phyloP scores from a whole-genome alignment of 192 early-diverging fungal species.

The Linnemannia schmuckeri region DNA sequence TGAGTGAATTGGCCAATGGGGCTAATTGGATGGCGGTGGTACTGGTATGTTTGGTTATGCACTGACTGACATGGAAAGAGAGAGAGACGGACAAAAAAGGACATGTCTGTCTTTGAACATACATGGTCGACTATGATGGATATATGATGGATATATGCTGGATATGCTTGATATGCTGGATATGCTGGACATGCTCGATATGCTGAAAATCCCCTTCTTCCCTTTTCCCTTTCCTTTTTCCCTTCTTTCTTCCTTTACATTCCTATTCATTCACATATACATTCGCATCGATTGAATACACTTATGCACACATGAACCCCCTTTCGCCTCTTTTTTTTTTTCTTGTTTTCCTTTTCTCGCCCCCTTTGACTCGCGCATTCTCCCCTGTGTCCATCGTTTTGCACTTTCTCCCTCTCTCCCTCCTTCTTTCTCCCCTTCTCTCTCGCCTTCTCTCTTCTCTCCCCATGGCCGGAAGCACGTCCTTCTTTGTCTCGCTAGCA shows the following conservation, averaged over 20 bases:
- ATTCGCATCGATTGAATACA: not conserved
- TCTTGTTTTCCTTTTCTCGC: not conserved
- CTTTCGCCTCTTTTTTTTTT: slow-evolving; percentile 1
- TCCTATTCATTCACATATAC: not conserved
- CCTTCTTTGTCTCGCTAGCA: slow-evolving; percentile 4
- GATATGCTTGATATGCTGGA: not conserved
- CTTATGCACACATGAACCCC: not conserved
- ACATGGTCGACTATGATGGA: too few relatives aligned
- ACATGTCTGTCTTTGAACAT: too few relatives aligned
- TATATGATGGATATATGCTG: not conserved
- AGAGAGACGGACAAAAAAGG: not conserved
- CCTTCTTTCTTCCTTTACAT: not conserved
- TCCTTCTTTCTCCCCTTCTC: slow-evolving; percentile 13
- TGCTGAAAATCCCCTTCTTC: not conserved
- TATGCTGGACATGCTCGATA: not conserved
- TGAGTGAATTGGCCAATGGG: not conserved
- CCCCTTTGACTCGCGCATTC: not conserved
- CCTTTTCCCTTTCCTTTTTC: not conserved
- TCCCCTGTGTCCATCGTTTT: slow-evolving; percentile 6
- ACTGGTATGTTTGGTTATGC: slow-evolving; percentile 5
- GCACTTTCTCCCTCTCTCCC: not conserved
- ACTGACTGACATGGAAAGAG: not conserved
- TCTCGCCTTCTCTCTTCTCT: not conserved
- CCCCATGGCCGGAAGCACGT: slow-evolving; percentile 3
- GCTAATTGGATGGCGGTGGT: not conserved